Percentiles rank a stretch among this genome's conserved stretches.
These are phyloP conservation scores for Xerocomus brunneocitrinus DNA, from an alignment of 768 basidiomycete species.

Conservation along the genomic window DNA sequence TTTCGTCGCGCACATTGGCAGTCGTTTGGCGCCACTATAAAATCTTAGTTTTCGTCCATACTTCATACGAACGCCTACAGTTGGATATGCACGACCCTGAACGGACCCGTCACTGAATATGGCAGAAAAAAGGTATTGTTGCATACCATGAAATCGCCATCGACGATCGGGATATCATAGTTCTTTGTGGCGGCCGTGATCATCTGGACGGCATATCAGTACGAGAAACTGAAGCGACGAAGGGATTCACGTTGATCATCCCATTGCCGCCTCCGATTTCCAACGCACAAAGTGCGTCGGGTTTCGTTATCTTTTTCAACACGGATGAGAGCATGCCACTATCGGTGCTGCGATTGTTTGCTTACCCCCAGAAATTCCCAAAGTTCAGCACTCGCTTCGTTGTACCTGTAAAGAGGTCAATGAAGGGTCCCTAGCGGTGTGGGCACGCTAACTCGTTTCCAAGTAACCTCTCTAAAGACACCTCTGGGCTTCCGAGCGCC, in stretches of 20 bases:
- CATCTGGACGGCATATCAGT: conserved; percentile 27
- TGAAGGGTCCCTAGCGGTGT: neutral
- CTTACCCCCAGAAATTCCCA: conserved; percentile 28
- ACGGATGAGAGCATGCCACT: conserved; percentile 1
- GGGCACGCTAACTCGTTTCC: conserved; percentile 32
- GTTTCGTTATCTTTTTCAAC: conserved; percentile 26
- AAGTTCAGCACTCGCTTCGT: conserved; percentile 29
- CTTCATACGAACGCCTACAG: conserved; percentile 15
- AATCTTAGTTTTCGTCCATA: neutral
- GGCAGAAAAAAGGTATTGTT: neutral
- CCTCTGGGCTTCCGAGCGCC: conserved; percentile 41
- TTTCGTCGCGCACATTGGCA: conserved; percentile 25
- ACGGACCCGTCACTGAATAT: conserved; percentile 1
- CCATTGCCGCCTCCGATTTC: conserved; percentile 46
- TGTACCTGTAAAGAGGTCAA: conserved; percentile 23
- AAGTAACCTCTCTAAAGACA: conserved; percentile 34
- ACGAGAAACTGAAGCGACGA: neutral
- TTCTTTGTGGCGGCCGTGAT: conserved; percentile 33
- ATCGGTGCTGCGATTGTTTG: neutral
- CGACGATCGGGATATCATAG: conserved; percentile 37
- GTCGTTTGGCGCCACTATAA: conserved; percentile 30
- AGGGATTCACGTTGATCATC: conserved; percentile 35
- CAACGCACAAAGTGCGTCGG: conserved; percentile 32
- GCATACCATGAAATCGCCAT: conserved; percentile 43
- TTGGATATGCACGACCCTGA: conserved; percentile 37